A percentile compares a stretch with the other conserved stretches of the same genome.
Conservation (phyloP, 768 basidiomycete species). For the Collybia nuda region DNA sequence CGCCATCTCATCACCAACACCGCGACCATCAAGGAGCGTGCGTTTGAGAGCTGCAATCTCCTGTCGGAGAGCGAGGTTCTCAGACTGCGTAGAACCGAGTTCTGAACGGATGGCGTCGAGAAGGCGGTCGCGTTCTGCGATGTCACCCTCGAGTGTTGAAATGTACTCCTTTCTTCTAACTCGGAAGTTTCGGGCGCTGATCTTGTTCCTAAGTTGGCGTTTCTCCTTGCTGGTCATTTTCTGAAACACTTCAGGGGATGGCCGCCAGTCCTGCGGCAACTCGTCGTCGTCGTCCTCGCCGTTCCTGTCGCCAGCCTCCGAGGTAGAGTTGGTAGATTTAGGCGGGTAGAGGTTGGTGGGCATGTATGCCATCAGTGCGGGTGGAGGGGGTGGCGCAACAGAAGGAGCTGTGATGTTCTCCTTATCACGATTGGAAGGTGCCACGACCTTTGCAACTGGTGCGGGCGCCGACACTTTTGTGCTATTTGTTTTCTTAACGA, state of each 20-base stretch:
- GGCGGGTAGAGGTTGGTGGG: conserved; percentile 15
- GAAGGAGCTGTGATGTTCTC: conserved; percentile 29
- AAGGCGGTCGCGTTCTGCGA: conserved; percentile 88
- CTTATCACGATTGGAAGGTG: conserved; percentile 27
- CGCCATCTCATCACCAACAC: conserved; percentile 20
- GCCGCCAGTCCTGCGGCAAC: conserved; percentile 78
- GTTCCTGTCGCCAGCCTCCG: not conserved
- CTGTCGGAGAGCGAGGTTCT: conserved; percentile 81
- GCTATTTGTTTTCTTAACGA: conserved; percentile 55
- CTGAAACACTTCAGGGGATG: conserved; percentile 89
- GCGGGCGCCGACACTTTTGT: conserved; percentile 16
- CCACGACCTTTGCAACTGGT: conserved; percentile 4
- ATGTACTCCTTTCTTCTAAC: conserved; percentile 96
- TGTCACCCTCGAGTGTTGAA: conserved; percentile 88
- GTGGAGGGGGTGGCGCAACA: conserved; percentile 19
- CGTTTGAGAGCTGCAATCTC: conserved; percentile 76
- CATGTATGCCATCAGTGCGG: conserved; percentile 10
- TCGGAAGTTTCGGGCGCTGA: conserved; percentile 93
- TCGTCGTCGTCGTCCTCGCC: conserved; percentile 44
- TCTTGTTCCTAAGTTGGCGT: conserved; percentile 94
- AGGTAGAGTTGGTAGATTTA: not conserved
- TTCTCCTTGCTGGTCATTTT: conserved; percentile 97
- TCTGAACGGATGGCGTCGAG: conserved; percentile 86
- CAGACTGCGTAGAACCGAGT: conserved; percentile 73
- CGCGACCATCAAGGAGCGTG: conserved; percentile 69